These are phyloP conservation scores for Colletotrichum sp. DNA, from an alignment of 2,329 filamentous ascomycete genomes.

Conservation along the genomic window DNA sequence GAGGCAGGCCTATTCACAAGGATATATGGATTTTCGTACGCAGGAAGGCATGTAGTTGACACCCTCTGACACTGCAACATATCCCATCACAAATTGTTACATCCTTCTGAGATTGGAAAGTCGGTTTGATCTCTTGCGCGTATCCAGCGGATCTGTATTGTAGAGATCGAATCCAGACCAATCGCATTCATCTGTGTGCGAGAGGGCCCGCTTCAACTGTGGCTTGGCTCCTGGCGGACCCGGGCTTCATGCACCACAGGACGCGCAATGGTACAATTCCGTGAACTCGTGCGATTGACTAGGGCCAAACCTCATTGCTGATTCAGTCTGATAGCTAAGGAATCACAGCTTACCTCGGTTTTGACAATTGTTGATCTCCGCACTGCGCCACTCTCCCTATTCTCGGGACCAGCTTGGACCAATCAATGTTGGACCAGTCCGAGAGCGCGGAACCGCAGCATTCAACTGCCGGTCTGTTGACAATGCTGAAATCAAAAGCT, in stretches of 20 bases:
- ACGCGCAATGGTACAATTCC: not conserved
- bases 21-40: not conserved
- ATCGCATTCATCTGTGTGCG: not conserved
- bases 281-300: not conserved
- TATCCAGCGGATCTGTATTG: not conserved
- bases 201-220: not conserved
- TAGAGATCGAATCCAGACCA: not conserved
- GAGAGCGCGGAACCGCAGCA: not conserved
- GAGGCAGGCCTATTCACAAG: not conserved
- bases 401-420: not conserved
- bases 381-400: not conserved
- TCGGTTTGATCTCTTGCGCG: not conserved
- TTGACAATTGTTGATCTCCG: not conserved
- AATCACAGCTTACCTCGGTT: not conserved
- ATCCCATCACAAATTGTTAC: fast-evolving
- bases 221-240: not conserved
- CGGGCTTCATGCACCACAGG: not conserved
- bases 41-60: not conserved
- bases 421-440: not conserved
- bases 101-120: not conserved
- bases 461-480: not conserved
- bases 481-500: not conserved
- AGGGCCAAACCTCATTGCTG: not conserved
- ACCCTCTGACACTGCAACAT: fast-evolving
- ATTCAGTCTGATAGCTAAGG: not conserved